A percentile compares a stretch with the other conserved stretches of the same genome.
phyloP scores from a whole-genome alignment of 768 basidiomycete species.

The Rhizopogon sp. region DNA sequence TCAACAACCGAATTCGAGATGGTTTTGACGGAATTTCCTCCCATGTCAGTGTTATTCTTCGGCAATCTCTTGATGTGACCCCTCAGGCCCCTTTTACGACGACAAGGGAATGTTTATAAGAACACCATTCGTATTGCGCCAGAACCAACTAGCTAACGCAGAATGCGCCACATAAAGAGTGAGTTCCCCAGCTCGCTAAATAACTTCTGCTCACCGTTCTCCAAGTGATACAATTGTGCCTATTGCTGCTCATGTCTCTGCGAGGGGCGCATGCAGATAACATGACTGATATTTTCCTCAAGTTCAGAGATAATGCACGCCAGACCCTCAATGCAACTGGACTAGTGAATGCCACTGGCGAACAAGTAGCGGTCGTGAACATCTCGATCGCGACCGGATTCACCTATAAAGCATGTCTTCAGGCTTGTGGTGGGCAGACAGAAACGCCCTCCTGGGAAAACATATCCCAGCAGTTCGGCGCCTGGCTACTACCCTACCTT shows the following conservation, averaged over 20 bases:
- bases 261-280: neutral
- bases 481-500: too few species aligned
- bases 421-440: constrained; percentile 7
- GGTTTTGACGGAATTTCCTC: too few species aligned
- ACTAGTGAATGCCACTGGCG: constrained; percentile 1
- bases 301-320: constrained; percentile 2
- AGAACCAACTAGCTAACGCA: neutral
- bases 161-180: neutral
- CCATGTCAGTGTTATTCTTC: too few species aligned
- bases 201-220: neutral
- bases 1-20: too few species aligned
- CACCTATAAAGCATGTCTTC: constrained; percentile 5
- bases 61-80: too few species aligned
- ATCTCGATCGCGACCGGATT: constrained; percentile 10
- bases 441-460: constrained; percentile 14
- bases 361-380: neutral
- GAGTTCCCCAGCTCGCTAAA: neutral
- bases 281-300: constrained; percentile 8
- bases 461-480: too few species aligned
- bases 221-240: neutral
- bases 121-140: neutral
- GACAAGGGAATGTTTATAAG: neutral
- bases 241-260: neutral
- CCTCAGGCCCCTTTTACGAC: too few species aligned
- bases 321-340: neutral